Conservation (phyloP, 2,329 filamentous ascomycete species). For the Venturia carpophila region DNA sequence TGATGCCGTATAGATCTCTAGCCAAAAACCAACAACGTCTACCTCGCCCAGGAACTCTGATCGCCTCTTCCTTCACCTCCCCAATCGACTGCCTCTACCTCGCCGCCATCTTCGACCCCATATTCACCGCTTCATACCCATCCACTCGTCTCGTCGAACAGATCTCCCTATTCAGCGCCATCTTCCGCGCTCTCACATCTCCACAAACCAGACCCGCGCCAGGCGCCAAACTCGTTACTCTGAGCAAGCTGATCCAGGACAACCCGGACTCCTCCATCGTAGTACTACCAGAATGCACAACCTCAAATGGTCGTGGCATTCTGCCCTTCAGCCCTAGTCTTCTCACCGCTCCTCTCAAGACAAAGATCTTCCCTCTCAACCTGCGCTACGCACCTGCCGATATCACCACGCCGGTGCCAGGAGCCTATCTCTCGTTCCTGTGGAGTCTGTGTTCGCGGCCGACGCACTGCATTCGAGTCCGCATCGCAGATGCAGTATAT, state of each 20-base stretch:
- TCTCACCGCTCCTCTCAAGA: conserved; percentile 55
- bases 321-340: conserved; percentile 75
- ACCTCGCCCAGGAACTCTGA: conserved; percentile 70
- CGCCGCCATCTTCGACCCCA: conserved; percentile 88
- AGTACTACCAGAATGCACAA: conserved; percentile 89
- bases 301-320: conserved; percentile 87
- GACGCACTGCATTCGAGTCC: conserved; percentile 82
- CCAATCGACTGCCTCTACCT: conserved; percentile 91
- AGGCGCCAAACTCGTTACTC: conserved; percentile 29
- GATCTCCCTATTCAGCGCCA: conserved; percentile 68
- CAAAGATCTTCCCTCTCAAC: conserved; percentile 83
- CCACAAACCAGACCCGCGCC: conserved; percentile 37
- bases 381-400: conserved; percentile 83
- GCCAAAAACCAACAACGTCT: conserved; percentile 66
- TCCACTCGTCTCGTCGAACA: conserved; percentile 63
- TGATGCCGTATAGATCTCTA: conserved; percentile 43
- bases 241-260: conserved; percentile 48
- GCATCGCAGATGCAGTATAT: conserved; percentile 69
- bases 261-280: conserved; percentile 71
- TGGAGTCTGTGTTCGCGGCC: conserved; percentile 81
- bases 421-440: conserved; percentile 62
- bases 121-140: conserved; percentile 85
- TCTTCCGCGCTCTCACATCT: conserved; percentile 61
- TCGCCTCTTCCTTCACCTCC: conserved; percentile 85
- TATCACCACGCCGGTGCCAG: conserved; percentile 82